These are phyloP conservation scores for Candida krabiensis DNA, from an alignment of 805 yeast species.

Conservation along the genomic window DNA sequence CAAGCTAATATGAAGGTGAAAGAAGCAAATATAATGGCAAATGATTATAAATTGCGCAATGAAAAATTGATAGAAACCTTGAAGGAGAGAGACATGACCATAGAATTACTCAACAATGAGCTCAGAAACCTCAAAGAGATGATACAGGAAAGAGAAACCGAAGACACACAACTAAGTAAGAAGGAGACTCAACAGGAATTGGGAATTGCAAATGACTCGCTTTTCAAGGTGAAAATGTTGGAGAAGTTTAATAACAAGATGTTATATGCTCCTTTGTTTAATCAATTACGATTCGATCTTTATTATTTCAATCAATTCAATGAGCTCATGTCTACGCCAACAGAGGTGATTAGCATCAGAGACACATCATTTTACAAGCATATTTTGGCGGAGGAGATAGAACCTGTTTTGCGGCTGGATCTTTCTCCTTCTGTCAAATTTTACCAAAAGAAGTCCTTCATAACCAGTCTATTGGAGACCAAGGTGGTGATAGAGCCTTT, in stretches of 20 bases:
- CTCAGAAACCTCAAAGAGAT: constrained; percentile 62
- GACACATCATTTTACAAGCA: constrained; percentile 61
- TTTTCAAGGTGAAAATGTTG: constrained; percentile 18
- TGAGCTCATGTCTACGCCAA: constrained; percentile 32
- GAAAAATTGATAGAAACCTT: constrained; percentile 51
- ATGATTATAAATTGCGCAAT: constrained; percentile 59
- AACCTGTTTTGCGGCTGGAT: constrained; percentile 66
- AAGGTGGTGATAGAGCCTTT: constrained; percentile 83
- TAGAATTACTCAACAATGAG: constrained; percentile 67
- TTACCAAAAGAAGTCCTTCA: constrained; percentile 53
- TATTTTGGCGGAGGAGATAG: constrained; percentile 75
- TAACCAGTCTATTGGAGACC: constrained; percentile 74
- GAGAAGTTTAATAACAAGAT: constrained; percentile 23
- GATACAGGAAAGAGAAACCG: constrained; percentile 54
- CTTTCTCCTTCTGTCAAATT: constrained; percentile 64
- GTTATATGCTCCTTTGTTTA: constrained; percentile 32
- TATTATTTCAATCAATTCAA: constrained; percentile 45
- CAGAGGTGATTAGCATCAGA: constrained; percentile 34
- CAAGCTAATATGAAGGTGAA: constrained; percentile 87
- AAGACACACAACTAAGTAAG: background rate
- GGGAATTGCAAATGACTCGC: constrained; percentile 11
- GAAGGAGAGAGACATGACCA: constrained; percentile 66
- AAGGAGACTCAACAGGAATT: background rate
- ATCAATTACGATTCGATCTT: constrained; percentile 44
- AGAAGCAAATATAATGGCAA: constrained; percentile 68